A percentile compares a stretch with the other conserved stretches of the same genome.
Conservation (phyloP, 192 early-diverging fungal species). For the Coemansia umbellata region DNA sequence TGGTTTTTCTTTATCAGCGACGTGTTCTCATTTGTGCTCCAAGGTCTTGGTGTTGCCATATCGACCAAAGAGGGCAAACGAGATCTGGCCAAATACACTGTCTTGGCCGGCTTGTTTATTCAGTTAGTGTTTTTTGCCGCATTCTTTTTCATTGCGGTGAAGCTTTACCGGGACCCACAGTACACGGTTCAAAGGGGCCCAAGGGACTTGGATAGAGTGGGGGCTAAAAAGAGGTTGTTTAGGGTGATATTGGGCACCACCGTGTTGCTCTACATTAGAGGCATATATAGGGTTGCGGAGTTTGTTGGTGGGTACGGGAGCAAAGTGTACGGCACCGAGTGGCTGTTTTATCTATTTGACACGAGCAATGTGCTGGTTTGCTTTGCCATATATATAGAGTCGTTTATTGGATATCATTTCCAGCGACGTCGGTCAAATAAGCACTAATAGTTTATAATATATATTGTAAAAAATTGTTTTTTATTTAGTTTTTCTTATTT, state of each 20-base stretch:
- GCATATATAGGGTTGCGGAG: constrained; percentile 45
- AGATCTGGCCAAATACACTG: constrained; percentile 26
- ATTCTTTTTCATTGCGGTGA: constrained; percentile 22
- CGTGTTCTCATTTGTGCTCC: constrained; percentile 46
- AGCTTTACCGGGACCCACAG: constrained; percentile 4
- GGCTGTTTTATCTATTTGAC: constrained; percentile 51
- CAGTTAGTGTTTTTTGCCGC: constrained; percentile 29
- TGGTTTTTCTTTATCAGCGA: constrained; percentile 54
- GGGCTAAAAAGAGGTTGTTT: constrained; percentile 25
- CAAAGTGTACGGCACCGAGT: constrained; percentile 41
- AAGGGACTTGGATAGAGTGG: constrained; percentile 1
- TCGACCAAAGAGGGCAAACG: constrained; percentile 8
- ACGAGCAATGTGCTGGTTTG: constrained; percentile 23
- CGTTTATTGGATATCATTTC: constrained; percentile 26
- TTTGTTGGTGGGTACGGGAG: constrained; percentile 35
- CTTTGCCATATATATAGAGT: constrained; percentile 35
- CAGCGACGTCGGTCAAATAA: too few relatives aligned
- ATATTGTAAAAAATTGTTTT: too few relatives aligned
- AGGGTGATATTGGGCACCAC: constrained; percentile 32
- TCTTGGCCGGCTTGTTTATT: constrained; percentile 32
- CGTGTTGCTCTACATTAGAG: constrained; percentile 29
- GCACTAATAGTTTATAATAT: too few relatives aligned
- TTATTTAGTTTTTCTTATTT: too few relatives aligned
- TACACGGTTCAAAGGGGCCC: constrained; percentile 18
- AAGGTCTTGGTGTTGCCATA: constrained; percentile 35